Evolutionary conservation across 2,329 filamentous ascomycete genomes (phyloP).

Genomic region (Fusarium sp.): DNA sequence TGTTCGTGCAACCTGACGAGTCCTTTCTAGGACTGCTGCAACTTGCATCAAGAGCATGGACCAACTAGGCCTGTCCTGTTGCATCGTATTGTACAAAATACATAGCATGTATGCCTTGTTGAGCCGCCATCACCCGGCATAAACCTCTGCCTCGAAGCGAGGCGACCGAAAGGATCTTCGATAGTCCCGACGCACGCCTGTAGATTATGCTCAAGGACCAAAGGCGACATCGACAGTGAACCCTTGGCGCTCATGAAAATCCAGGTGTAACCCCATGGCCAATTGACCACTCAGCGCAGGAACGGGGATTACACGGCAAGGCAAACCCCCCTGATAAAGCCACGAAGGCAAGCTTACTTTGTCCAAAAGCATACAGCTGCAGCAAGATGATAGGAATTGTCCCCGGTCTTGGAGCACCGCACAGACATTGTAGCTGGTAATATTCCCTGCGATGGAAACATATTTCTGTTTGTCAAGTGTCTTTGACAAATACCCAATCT

Average conservation of each 20-base stretch:
- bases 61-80: background rate
- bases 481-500: slow-evolving; percentile 29
- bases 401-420: slow-evolving; percentile 19
- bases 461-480: slow-evolving; percentile 34
- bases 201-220: slow-evolving; percentile 18
- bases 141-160: slow-evolving; percentile 38
- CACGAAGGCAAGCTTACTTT: slow-evolving; percentile 33
- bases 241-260: slow-evolving; percentile 23
- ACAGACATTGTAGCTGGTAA: slow-evolving; percentile 37
- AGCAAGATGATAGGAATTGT: slow-evolving; percentile 39
- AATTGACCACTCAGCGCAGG: slow-evolving; percentile 33
- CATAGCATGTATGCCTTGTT: slow-evolving; percentile 19
- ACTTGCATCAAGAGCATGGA: slow-evolving; percentile 6
- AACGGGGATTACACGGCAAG: slow-evolving; percentile 31
- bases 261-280: slow-evolving; percentile 24
- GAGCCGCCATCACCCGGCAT: slow-evolving; percentile 38
- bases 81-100: background rate
- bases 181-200: slow-evolving; percentile 34
- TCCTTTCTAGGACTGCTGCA: slow-evolving; percentile 21
- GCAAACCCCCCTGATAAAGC: slow-evolving; percentile 24
- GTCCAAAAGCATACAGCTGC: slow-evolving; percentile 47
- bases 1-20: slow-evolving; percentile 39
- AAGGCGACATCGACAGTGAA: slow-evolving; percentile 13
- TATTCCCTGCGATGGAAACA: slow-evolving; percentile 27
- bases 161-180: slow-evolving; percentile 34